Conservation (phyloP, 441 rosid genomes). For the Erodium trifolium region DNA sequence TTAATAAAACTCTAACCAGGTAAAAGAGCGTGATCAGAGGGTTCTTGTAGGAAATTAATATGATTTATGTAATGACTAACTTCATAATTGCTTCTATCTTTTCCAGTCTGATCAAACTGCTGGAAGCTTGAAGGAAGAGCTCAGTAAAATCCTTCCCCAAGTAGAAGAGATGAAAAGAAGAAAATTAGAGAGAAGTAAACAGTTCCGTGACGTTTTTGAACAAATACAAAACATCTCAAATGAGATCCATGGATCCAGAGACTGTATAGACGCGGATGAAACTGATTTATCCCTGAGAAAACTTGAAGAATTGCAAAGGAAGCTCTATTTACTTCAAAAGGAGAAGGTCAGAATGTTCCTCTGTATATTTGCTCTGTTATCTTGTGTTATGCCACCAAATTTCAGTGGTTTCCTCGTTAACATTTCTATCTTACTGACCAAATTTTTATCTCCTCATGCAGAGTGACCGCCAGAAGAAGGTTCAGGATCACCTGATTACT, state of each 20-base stretch:
- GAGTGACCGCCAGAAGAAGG: conserved; percentile 64
- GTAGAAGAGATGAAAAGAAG: conserved; percentile 82
- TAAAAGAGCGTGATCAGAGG: no score
- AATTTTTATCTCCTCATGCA: conserved; percentile 27
- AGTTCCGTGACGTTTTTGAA: conserved; percentile 55
- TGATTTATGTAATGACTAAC: no score
- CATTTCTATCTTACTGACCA: conserved; percentile 9
- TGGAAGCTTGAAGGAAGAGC: conserved; percentile 83
- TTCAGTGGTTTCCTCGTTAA: neutral
- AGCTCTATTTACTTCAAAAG: conserved; percentile 63
- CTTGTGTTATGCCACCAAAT: neutral
- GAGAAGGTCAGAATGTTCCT: conserved; percentile 50
- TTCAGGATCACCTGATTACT: conserved; percentile 52
- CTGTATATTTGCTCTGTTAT: conserved; percentile 8
- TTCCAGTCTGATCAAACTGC: conserved; percentile 58
- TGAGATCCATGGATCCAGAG: conserved; percentile 47
- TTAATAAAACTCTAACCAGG: neutral
- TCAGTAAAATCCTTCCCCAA: conserved; percentile 56
- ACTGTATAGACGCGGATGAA: conserved; percentile 44
- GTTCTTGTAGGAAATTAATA: no score
- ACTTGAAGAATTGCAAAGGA: conserved; percentile 74
- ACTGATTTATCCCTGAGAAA: conserved; percentile 71
- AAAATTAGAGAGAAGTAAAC: conserved; percentile 64
- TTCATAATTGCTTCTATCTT: neutral
- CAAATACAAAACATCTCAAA: conserved; percentile 42